Evolutionary conservation across 2,329 filamentous ascomycete genomes (phyloP).

Genomic region (Epicoccum sorghinum): DNA sequence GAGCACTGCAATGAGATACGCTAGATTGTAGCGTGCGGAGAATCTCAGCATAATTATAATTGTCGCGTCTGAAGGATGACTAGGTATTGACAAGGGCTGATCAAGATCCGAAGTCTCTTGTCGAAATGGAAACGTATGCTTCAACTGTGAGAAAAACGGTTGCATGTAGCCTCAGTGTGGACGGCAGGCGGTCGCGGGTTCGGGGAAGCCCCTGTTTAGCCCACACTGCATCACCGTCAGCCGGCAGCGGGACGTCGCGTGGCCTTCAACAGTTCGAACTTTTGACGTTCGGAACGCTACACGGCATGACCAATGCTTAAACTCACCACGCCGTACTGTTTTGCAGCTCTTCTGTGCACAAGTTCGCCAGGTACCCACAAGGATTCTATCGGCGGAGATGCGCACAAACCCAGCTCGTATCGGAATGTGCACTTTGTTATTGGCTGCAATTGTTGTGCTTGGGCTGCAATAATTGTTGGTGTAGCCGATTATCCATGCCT

Average conservation of each 20-base stretch:
- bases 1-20: constrained; percentile 10
- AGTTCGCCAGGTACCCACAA: constrained; percentile 8
- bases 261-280: constrained; percentile 15
- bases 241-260: constrained; percentile 20
- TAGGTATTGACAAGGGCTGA: background rate
- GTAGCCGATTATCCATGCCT: constrained; percentile 19
- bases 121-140: background rate
- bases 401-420: constrained; percentile 23
- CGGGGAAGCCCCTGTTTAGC: constrained; percentile 7
- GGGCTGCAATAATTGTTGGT: constrained; percentile 18
- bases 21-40: constrained; percentile 27
- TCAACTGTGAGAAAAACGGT: background rate
- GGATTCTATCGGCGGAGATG: constrained; percentile 21
- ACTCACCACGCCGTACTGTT: constrained; percentile 22
- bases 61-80: constrained; percentile 1
- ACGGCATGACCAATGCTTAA: constrained; percentile 31
- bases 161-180: background rate
- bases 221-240: constrained; percentile 10
- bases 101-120: background rate
- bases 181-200: constrained; percentile 2
- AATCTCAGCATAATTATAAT: constrained; percentile 6
- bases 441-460: constrained; percentile 17
- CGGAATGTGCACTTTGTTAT: constrained; percentile 4
- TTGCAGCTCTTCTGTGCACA: constrained; percentile 1
- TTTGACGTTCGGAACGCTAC: constrained; percentile 31